Conservation (phyloP, 768 basidiomycete genomes). For the Mycena galopus region DNA sequence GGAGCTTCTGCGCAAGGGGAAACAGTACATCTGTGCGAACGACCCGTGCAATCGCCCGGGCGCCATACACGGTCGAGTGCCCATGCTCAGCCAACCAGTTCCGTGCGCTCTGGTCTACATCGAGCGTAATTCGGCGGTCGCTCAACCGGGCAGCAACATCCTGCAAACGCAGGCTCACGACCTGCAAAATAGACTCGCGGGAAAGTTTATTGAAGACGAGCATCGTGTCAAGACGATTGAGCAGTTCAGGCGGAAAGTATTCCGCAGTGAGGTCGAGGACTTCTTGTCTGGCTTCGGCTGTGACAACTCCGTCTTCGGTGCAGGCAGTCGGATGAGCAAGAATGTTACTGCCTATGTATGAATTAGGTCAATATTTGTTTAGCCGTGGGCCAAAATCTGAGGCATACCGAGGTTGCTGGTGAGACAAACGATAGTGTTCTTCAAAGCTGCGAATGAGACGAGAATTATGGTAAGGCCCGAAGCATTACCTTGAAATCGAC, state of each 20-base stretch:
- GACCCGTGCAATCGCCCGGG: slow-evolving; percentile 88
- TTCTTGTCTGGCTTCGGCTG: slow-evolving; percentile 68
- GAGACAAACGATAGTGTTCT: slow-evolving; percentile 92
- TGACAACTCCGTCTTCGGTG: slow-evolving; percentile 73
- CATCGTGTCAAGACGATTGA: slow-evolving; percentile 91
- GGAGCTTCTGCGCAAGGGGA: slow-evolving; percentile 80
- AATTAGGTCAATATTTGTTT: slow-evolving; percentile 7
- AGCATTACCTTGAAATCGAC: slow-evolving; percentile 88
- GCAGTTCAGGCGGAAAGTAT: slow-evolving; percentile 91
- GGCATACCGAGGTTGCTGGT: slow-evolving; percentile 86
- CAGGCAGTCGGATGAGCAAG: slow-evolving; percentile 77
- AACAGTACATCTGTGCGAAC: slow-evolving; percentile 86
- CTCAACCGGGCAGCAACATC: slow-evolving; percentile 80
- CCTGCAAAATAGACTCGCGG: slow-evolving; percentile 76
- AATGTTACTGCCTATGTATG: slow-evolving; percentile 66
- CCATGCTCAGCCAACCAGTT: slow-evolving; percentile 82
- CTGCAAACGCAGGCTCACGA: slow-evolving; percentile 80
- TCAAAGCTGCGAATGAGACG: slow-evolving; percentile 37
- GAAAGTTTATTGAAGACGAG: slow-evolving; percentile 94
- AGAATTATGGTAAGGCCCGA: not conserved
- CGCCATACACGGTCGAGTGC: slow-evolving; percentile 89
- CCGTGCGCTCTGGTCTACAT: slow-evolving; percentile 72
- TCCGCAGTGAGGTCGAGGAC: slow-evolving; percentile 83
- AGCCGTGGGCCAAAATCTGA: not conserved
- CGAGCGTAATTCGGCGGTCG: slow-evolving; percentile 75